A percentile compares a stretch with the other conserved stretches of the same genome.
Evolutionary conservation across 306 rosid species (phyloP).

Genomic region (Gleditsia sinensis): DNA sequence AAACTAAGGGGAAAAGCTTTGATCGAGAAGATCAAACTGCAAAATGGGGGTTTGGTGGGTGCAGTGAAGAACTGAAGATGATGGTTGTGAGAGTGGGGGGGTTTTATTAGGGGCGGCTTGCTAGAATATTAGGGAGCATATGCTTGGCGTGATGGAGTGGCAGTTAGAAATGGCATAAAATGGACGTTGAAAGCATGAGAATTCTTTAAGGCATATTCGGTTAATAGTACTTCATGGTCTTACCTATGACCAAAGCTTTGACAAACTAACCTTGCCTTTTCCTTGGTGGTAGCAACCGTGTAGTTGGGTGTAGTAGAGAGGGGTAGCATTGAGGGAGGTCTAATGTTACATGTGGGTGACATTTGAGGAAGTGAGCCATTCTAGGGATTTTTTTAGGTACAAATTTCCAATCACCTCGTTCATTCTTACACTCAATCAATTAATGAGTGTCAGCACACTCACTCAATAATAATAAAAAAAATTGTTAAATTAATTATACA

Average conservation of each 20-base stretch:
- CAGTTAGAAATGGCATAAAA: constrained; percentile 32
- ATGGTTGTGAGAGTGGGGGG: neutral
- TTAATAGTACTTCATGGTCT: constrained; percentile 19
- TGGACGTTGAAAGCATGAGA: constrained; percentile 41
- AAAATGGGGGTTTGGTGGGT: too few species aligned
- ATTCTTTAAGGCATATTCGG: constrained; percentile 57
- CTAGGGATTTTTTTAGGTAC: too few species aligned
- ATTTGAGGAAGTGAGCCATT: neutral
- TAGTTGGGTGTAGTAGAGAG: neutral
- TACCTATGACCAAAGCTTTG: constrained; percentile 12
- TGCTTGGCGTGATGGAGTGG: constrained; percentile 41
- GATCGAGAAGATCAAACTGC: too few species aligned
- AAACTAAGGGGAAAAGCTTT: too few species aligned
- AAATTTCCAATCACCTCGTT: too few species aligned
- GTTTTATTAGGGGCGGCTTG: neutral
- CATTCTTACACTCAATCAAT: too few species aligned
- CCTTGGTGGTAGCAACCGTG: neutral
- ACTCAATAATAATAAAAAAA: too few species aligned
- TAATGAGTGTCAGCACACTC: too few species aligned
- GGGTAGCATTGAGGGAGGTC: neutral
- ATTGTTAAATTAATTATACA: too few species aligned
- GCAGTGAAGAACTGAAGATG: too few species aligned
- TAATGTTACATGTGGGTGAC: neutral
- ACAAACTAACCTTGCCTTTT: neutral
- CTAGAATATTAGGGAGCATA: constrained; percentile 16